A percentile compares a stretch with the other conserved stretches of the same genome.
phyloP scores from a whole-genome alignment of 2,329 filamentous ascomycete species.

The Beauveria caledonica region DNA sequence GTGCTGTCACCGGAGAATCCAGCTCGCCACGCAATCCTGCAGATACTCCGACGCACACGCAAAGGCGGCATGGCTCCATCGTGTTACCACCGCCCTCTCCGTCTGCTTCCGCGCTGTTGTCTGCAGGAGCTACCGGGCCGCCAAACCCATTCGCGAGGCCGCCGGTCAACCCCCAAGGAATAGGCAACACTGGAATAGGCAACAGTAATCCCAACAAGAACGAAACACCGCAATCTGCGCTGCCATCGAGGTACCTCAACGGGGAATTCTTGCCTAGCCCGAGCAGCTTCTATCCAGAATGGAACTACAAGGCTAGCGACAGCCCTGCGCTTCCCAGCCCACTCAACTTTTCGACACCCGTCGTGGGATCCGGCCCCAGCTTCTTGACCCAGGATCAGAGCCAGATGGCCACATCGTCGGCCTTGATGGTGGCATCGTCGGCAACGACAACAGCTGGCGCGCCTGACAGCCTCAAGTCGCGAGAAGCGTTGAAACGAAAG shows the following conservation, averaged over 20 bases:
- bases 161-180: slow-evolving; percentile 48
- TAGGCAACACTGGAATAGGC: slow-evolving; percentile 14
- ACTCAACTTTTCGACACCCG: slow-evolving; percentile 83
- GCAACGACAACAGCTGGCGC: not conserved
- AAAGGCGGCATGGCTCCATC: slow-evolving; percentile 49
- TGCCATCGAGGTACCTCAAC: slow-evolving; percentile 85
- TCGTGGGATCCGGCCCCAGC: slow-evolving; percentile 52
- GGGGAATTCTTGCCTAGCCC: slow-evolving; percentile 85
- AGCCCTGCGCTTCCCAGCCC: slow-evolving; percentile 87
- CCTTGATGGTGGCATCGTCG: not conserved
- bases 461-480: not conserved
- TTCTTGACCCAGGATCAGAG: slow-evolving; percentile 50
- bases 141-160: slow-evolving; percentile 94
- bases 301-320: slow-evolving; percentile 66
- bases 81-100: slow-evolving; percentile 91
- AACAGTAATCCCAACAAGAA: slow-evolving; percentile 19
- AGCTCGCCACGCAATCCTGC: slow-evolving; percentile 52
- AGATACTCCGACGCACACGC: slow-evolving; percentile 47
- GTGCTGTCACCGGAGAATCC: slow-evolving; percentile 66
- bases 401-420: slow-evolving; percentile 10
- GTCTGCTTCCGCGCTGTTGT: slow-evolving; percentile 75
- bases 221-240: slow-evolving; percentile 76
- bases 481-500: slow-evolving; percentile 11
- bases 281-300: slow-evolving; percentile 86
- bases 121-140: slow-evolving; percentile 83